Base-by-base conservation (phyloP, 352 stramenopile species). In the Globisporangium irregulare region DNA sequence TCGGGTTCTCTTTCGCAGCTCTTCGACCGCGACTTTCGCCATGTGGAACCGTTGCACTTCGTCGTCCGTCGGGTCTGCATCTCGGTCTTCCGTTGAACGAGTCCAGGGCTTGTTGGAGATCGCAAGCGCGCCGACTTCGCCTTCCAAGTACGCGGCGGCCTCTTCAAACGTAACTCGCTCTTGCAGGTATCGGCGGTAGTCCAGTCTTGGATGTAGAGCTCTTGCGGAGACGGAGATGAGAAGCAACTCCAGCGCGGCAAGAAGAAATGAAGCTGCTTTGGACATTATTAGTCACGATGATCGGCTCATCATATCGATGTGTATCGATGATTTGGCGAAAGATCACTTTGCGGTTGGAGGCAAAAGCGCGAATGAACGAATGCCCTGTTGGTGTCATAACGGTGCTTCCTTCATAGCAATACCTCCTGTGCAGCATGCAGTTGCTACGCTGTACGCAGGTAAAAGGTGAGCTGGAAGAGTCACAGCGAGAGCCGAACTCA, bases 21-120 rank as follows among this genome's bases (percentile, higher is more conserved):
- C 62, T 29, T 74, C 62, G 62, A 86, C 75, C 34, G 70, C 67
- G 24, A 80, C 64, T 57, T 84, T 84, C 29, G 80, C 75, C 74
- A 88, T 71, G 69, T 74, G 79, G 63, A 86, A 83, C 29, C 80
- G 78, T 34, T 83, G 74, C n/a, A 53, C 46, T 25, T 53, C 46
- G 46, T 53, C 46, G 10, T 53, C 20, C 24, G 46, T 53, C 20
- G 46, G 46, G 5, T 24, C 46, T 24, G 46, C 46, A 8, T 53
- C 20, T 22, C 46, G 46, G 4, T 14, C 46, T 53, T 25, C 46
- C 46, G 46, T 53, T 4, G 46, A 6, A 53, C 46, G 46, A 22
- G 46, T 24, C 46, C 46, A 53, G 18, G 25, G 4, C 46, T 53
- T 53, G 46, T 25, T 53, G 18, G 20, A 53, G 46, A 53, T 22